Percentiles rank a stretch among this genome's conserved stretches.
Conservation (phyloP, 192 early-diverging fungal species). For the Coemansia sp. region DNA sequence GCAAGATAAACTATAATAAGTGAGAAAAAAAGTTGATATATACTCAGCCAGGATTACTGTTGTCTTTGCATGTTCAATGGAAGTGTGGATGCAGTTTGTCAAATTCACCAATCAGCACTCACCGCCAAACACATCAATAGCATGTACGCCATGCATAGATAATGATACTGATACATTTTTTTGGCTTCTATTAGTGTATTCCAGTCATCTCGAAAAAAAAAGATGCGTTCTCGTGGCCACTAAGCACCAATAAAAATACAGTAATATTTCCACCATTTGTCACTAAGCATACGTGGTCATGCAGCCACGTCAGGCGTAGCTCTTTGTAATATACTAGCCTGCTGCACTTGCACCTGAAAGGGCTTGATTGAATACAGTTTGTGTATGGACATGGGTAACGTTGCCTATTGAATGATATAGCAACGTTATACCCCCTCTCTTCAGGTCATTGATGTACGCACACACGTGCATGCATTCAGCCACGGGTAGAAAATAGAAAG, state of each 20-base stretch:
- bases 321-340: neutral
- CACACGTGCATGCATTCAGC: constrained; percentile 8
- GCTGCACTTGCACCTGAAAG: constrained; percentile 12
- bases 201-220: neutral
- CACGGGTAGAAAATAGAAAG: neutral
- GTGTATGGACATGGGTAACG: neutral
- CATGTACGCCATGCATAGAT: constrained; percentile 3
- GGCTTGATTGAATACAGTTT: neutral
- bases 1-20: neutral
- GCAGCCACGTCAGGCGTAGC: neutral
- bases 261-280: neutral
- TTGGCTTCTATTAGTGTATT: neutral
- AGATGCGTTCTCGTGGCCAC: neutral
- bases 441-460: neutral
- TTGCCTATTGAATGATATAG: neutral
- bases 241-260: neutral
- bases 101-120: neutral
- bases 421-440: neutral
- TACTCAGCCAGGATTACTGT: neutral
- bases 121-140: neutral
- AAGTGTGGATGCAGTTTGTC: neutral
- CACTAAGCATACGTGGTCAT: neutral
- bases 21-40: neutral
- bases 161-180: neutral
- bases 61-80: constrained; percentile 2